Evolutionary conservation across 2,329 filamentous ascomycete species (phyloP).

Genomic region (Trichoderma atroviride): DNA sequence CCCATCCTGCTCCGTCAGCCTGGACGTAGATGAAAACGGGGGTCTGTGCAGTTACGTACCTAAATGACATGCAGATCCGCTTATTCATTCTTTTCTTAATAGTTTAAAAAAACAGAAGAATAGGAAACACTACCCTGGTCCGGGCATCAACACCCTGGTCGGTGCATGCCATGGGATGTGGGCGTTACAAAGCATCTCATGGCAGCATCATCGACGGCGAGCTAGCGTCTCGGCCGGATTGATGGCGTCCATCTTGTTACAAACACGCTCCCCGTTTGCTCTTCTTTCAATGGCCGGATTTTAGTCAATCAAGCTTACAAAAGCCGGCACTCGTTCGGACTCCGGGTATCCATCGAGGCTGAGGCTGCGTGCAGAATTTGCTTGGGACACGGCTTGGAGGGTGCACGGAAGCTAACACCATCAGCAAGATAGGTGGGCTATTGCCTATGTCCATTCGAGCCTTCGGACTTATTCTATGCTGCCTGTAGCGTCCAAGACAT

Average conservation of each 20-base stretch:
- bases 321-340: slow-evolving; percentile 5
- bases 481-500: background rate
- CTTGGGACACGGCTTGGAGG: background rate
- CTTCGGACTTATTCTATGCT: background rate
- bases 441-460: background rate
- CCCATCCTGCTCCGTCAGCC: slow-evolving; percentile 12
- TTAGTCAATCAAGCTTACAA: slow-evolving; percentile 21
- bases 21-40: background rate
- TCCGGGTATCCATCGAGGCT: slow-evolving; percentile 6
- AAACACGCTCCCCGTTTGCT: background rate
- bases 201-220: background rate
- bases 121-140: background rate
- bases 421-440: background rate
- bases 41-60: background rate
- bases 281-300: background rate
- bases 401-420: background rate
- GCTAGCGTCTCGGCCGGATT: background rate
- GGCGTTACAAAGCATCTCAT: slow-evolving; percentile 14
- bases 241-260: background rate
- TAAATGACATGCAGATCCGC: background rate
- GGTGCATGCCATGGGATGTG: background rate
- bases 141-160: too few relatives aligned
- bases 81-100: background rate
- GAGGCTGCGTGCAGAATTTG: slow-evolving; percentile 3
- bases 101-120: background rate